Percentiles rank a stretch among this genome's conserved stretches.
phyloP scores from a whole-genome alignment of 139 green algal species.

The Edaphochlamys debaryana region DNA sequence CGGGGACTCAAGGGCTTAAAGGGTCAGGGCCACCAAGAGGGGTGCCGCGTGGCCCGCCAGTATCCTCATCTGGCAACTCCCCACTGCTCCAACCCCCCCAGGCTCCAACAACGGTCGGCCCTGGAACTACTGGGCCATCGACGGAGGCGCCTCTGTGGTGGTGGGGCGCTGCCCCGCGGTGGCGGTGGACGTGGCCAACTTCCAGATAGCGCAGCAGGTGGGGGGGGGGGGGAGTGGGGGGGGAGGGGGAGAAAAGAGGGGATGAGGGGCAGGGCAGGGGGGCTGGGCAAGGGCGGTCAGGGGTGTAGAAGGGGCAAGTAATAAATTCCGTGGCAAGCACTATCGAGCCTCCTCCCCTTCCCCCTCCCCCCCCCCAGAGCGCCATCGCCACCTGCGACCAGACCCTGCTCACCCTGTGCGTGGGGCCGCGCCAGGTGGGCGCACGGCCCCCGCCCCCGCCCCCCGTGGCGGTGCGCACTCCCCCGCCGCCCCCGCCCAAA shows the following conservation, averaged over 20 bases:
- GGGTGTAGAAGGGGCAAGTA: too few species aligned
- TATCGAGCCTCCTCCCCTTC: too few species aligned
- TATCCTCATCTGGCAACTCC: too few species aligned
- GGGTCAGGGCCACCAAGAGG: not conserved
- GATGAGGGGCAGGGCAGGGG: not conserved
- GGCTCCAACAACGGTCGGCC: not conserved
- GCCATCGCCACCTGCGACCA: not conserved
- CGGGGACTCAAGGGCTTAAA: not conserved
- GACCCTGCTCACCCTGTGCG: slow-evolving; percentile 12
- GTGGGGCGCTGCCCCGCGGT: slow-evolving; percentile 13
- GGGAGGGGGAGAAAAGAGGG: not conserved
- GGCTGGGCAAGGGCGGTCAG: not conserved
- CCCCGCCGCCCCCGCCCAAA: too few species aligned
- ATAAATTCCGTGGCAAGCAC: not conserved
- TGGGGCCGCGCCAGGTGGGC: not conserved
- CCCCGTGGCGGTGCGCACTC: too few species aligned
- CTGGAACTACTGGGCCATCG: slow-evolving; percentile 27
- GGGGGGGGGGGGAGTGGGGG: slow-evolving; percentile 3
- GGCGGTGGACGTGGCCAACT: not conserved
- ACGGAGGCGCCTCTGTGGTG: not conserved
- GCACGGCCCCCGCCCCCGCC: not conserved
- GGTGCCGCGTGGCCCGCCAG: too few species aligned
- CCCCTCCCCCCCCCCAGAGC: too few species aligned
- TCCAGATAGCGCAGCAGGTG: not conserved
- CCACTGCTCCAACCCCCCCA: too few species aligned